Evolutionary conservation across 2,329 filamentous ascomycete species (phyloP), one percentile per base, ranked within the genome.

Genomic region (Fusarium sulawesiense): DNA sequence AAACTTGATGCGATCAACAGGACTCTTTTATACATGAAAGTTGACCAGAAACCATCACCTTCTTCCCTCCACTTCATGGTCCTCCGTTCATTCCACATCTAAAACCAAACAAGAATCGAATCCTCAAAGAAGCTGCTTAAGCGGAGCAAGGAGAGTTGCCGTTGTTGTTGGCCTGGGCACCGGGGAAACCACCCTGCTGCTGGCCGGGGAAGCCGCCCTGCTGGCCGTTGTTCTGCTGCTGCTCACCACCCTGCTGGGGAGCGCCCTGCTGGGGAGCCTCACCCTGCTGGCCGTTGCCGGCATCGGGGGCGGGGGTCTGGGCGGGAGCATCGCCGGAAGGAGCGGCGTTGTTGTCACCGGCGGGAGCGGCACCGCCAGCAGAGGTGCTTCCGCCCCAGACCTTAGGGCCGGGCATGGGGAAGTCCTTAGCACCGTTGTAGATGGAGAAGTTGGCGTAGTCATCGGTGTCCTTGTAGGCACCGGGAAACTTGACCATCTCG

Each of bases 401-500:
- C 58, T 64, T 63, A 18, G 60, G 60, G 6, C 60, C 60, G 42
- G 60, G 60, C 48, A 64, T 56, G 48, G 60, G 60, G 60, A 64
- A 64, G 4, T 3, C 42, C 58, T 64, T 64, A 16, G 58, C 60
- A 37, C 60, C 60, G 34, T 12, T 14, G 58, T 64, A 64, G 48
- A 64, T 64, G 60, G 60, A 64, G 60, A 64, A 64, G 60, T 64
- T 64, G 42, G 58, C 60, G 34, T 64, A 64, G 3, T 29, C 47
- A 7, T 64, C 60, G 13, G 60, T 64, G 4, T 8, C 42, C 60
- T 64, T 64, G 60, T 64, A 64, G 48, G 60, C 60, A 48, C 60
- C 60, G 48, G 60, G 60, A 42, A 64, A 64, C 60, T 64, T 64
- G 34, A 37, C 30, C 60, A 64, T 64, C 60, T 64, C 60, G 14